Percentiles rank a stretch among this genome's conserved stretches.
Conservation (phyloP, 1,139 yeast species). For the Debaryomycetaceae sp. region DNA sequence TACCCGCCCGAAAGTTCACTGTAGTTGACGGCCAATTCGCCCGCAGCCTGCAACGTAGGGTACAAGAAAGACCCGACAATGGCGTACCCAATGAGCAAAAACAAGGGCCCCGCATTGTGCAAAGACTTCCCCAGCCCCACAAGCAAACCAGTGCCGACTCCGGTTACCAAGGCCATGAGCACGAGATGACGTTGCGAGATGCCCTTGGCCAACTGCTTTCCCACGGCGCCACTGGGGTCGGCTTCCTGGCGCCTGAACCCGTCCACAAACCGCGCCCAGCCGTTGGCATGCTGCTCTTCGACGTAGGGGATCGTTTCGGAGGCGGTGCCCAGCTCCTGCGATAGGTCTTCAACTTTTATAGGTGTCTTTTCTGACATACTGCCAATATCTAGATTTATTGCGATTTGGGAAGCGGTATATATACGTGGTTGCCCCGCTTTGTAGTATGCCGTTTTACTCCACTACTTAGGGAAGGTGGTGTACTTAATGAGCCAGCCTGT, state of each 20-base stretch:
- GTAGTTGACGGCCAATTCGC: conserved; percentile 40
- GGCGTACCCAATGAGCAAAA: conserved; percentile 31
- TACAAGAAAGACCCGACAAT: conserved; percentile 37
- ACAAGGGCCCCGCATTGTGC: conserved; percentile 33
- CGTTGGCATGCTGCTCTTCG: conserved; percentile 7
- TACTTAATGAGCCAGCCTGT: neutral
- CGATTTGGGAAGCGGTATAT: conserved; percentile 1
- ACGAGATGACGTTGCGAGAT: conserved; percentile 33
- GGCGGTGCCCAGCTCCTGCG: conserved; percentile 6
- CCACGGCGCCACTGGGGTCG: conserved; percentile 20
- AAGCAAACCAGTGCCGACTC: conserved; percentile 40
- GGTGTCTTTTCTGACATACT: conserved; percentile 3
- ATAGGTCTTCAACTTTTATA: conserved; percentile 10
- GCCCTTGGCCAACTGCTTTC: conserved; percentile 28
- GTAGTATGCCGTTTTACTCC: conserved; percentile 1
- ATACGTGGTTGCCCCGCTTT: too few species aligned
- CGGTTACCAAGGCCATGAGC: conserved; percentile 35
- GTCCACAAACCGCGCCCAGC: conserved; percentile 25
- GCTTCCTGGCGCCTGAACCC: conserved; percentile 23
- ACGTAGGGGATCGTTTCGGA: conserved; percentile 2
- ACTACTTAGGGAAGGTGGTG: neutral
- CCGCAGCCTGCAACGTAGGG: conserved; percentile 40
- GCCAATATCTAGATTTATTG: neutral
- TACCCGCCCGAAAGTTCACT: conserved; percentile 38
- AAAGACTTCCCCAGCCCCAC: conserved; percentile 35